Percentiles rank a stretch among this genome's conserved stretches.
These are phyloP conservation scores for Flaveria ramosissima DNA, from an alignment of 129 eudicot species.

Conservation along the genomic window DNA sequence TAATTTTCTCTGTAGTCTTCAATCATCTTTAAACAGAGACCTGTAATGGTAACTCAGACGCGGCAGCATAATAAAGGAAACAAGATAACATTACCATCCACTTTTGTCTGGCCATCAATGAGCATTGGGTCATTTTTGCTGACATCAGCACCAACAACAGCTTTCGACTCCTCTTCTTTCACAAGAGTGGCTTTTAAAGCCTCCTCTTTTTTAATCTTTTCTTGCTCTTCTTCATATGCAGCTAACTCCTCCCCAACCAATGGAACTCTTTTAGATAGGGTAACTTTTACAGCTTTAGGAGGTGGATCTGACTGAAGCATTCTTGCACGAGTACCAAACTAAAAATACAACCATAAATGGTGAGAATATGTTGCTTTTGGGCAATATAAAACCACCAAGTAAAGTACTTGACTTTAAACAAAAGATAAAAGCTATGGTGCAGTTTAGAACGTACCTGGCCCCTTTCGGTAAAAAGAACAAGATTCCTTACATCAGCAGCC, in stretches of 20 bases:
- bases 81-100: conserved; percentile 53
- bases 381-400: neutral
- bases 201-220: conserved; percentile 73
- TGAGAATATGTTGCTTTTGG: neutral
- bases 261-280: conserved; percentile 85
- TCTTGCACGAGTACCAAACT: conserved; percentile 90
- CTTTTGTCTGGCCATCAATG: conserved; percentile 59
- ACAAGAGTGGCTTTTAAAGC: conserved; percentile 77
- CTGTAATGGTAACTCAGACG: neutral
- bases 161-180: conserved; percentile 82
- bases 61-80: conserved; percentile 6
- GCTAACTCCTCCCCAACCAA: conserved; percentile 96
- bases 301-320: conserved; percentile 99
- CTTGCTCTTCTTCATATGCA: conserved; percentile 93
- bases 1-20: neutral
- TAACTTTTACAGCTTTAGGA: conserved; percentile 96
- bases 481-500: conserved; percentile 85
- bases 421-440: neutral
- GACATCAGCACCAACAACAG: conserved; percentile 53
- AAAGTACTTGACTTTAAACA: neutral
- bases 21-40: neutral
- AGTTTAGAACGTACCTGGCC: conserved; percentile 65
- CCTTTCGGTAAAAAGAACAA: conserved; percentile 89
- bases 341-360: conserved; percentile 24
- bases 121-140: conserved; percentile 66